Percentiles rank a stretch among this genome's conserved stretches.
These are phyloP conservation scores for Stephania cephalantha DNA, from an alignment of 164 flowering plant species.

Conservation along the genomic window DNA sequence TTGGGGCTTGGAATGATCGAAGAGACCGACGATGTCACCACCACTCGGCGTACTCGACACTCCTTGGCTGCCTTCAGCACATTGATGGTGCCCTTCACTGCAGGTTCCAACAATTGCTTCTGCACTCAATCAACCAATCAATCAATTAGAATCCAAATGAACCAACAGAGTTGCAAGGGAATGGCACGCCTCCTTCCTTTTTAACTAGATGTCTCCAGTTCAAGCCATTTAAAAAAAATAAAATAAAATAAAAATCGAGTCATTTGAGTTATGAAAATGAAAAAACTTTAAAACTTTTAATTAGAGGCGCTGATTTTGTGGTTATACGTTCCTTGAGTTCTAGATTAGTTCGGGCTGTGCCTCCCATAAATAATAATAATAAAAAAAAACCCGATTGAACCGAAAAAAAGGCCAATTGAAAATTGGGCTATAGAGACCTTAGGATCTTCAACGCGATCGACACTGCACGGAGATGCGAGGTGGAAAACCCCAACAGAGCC, in stretches of 20 bases:
- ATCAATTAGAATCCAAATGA: neutral
- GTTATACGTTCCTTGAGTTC: no score
- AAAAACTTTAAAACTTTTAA: no score
- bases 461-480: slow-evolving; percentile 79
- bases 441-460: slow-evolving; percentile 66
- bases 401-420: neutral
- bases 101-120: slow-evolving; percentile 72
- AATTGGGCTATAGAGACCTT: slow-evolving; percentile 30
- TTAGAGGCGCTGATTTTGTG: no score
- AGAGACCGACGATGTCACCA: slow-evolving; percentile 75
- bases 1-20: slow-evolving; percentile 63
- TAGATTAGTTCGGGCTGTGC: no score
- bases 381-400: neutral
- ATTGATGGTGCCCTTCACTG: slow-evolving; percentile 67
- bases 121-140: slow-evolving; percentile 6
- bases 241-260: no score
- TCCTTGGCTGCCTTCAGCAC: slow-evolving; percentile 72
- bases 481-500: slow-evolving; percentile 82
- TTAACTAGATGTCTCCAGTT: no score
- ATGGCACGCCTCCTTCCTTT: no score
- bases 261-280: no score
- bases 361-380: no score
- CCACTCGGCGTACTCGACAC: slow-evolving; percentile 67
- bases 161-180: neutral
- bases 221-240: no score